These are phyloP conservation scores for Petasospora fabianii DNA, from an alignment of 1,139 yeast genomes.

Conservation along the genomic window DNA sequence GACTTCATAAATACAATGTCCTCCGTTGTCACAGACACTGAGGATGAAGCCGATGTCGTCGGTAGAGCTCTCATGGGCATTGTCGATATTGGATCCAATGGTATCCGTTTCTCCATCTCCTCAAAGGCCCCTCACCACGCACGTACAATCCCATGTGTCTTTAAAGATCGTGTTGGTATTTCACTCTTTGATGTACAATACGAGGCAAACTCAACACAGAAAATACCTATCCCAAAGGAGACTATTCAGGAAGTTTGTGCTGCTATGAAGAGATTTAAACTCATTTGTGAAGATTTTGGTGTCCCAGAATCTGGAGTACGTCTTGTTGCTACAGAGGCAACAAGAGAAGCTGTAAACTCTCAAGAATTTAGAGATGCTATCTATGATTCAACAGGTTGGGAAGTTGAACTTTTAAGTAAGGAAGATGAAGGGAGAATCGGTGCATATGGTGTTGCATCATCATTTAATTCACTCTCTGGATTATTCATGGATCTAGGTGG, in stretches of 20 bases:
- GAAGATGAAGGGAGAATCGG: slow-evolving; percentile 62
- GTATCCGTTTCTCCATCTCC: slow-evolving; percentile 62
- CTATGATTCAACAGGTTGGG: slow-evolving; percentile 55
- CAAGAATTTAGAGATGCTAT: slow-evolving; percentile 51
- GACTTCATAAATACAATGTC: no score
- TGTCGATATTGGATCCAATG: slow-evolving; percentile 68
- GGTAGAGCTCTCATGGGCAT: slow-evolving; percentile 54
- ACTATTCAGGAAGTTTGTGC: slow-evolving; percentile 52
- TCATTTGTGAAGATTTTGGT: slow-evolving; percentile 65
- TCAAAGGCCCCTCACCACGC: slow-evolving; percentile 63
- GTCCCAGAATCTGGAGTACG: slow-evolving; percentile 54
- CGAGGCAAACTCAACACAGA: slow-evolving; percentile 35
- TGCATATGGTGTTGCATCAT: slow-evolving; percentile 65
- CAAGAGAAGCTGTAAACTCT: slow-evolving; percentile 59
- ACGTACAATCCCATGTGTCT: slow-evolving; percentile 65
- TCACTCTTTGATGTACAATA: slow-evolving; percentile 59
- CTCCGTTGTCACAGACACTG: slow-evolving; percentile 30
- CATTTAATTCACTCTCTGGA: slow-evolving; percentile 58
- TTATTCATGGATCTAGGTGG: slow-evolving; percentile 67
- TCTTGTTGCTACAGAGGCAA: slow-evolving; percentile 66
- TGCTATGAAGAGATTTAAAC: slow-evolving; percentile 58
- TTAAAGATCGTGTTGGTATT: slow-evolving; percentile 64
- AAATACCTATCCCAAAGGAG: slow-evolving; percentile 50
- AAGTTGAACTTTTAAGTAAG: slow-evolving; percentile 50
- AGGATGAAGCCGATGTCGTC: slow-evolving; percentile 47